Evolutionary conservation across 257 asterid species (phyloP), one percentile per base, ranked within the genome.

Genomic region (Scutellaria barbata): DNA sequence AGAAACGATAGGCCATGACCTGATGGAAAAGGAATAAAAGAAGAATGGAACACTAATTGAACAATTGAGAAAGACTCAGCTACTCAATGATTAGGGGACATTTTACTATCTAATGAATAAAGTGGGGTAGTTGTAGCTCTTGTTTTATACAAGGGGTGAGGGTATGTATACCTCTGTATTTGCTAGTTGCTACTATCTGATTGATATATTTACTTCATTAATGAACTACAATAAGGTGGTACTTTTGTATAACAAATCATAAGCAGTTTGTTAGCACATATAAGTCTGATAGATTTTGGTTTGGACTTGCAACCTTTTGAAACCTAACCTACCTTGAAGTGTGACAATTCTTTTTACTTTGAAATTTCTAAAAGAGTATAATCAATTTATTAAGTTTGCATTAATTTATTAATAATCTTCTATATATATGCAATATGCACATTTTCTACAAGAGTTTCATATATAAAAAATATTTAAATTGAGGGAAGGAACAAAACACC

Each of bases 11-110:
- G 25, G 30, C 25, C 63, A 45, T 47, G 37, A 18, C 53, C 22
- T 68, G 64, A 58, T 58, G 10, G 64, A 25, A 11, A 65, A 74
- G 52, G 52, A 66, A 42, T 20, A 18, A 57, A 69, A 33, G 47
- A 14, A 68, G 7, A 13, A 63, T 12, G 25, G 11, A 40, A 64
- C 22, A 13, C 59, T 50, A 8, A 18, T 42, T 63, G 51, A 71
- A n/a, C 56, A 60, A n/a, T 50, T 48, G 43, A 37, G 25, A 48
- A 45, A 58, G 52, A 46, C 35, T 30, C 59, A 46, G 50, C 50
- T 6, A 58, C 60, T 16, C 51, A 17, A 12, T 12, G 45, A 8
- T 72, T 61, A 22, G 20, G 50, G 37, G 50, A 11, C 51, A 62
- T 30, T 30, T 30, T 30, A 30, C 35, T 30, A 3, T 30, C 35